These are phyloP conservation scores for Fonsecaea pedrosoi DNA, from an alignment of 2,329 filamentous ascomycete species.

Conservation along the genomic window DNA sequence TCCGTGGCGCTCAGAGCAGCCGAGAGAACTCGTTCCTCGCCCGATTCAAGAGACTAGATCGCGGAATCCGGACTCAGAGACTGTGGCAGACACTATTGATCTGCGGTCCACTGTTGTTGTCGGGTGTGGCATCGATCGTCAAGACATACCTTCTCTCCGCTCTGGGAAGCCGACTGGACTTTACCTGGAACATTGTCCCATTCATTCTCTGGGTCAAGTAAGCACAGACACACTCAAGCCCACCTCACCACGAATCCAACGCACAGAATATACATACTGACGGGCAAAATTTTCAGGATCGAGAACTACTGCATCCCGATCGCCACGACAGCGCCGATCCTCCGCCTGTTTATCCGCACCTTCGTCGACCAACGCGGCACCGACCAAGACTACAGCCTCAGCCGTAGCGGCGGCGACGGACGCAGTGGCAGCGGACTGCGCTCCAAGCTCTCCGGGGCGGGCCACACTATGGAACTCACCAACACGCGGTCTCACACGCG, in stretches of 20 bases:
- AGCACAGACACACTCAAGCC: conserved; percentile 6
- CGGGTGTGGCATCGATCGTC: conserved; percentile 47
- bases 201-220: conserved; percentile 50
- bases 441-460: conserved; percentile 1
- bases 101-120: conserved; percentile 46
- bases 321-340: conserved; percentile 46
- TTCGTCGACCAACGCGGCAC: conserved; percentile 40
- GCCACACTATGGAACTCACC: conserved; percentile 7
- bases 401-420: background rate
- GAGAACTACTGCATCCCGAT: conserved; percentile 49
- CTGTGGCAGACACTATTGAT: conserved; percentile 48
- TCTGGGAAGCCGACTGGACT: conserved; percentile 45
- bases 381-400: conserved; percentile 12
- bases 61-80: conserved; percentile 43
- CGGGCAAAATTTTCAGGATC: conserved; percentile 38
- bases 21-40: conserved; percentile 41
- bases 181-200: conserved; percentile 48
- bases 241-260: no score
- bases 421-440: background rate
- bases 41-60: conserved; percentile 44
- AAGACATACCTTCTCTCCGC: conserved; percentile 48
- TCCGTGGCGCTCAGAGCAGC: conserved; percentile 42
- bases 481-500: background rate
- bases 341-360: conserved; percentile 45
- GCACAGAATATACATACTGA: no score